Conservation (phyloP, 495 filamentous ascomycete species). For the Talaromyces proteolyticus region DNA sequence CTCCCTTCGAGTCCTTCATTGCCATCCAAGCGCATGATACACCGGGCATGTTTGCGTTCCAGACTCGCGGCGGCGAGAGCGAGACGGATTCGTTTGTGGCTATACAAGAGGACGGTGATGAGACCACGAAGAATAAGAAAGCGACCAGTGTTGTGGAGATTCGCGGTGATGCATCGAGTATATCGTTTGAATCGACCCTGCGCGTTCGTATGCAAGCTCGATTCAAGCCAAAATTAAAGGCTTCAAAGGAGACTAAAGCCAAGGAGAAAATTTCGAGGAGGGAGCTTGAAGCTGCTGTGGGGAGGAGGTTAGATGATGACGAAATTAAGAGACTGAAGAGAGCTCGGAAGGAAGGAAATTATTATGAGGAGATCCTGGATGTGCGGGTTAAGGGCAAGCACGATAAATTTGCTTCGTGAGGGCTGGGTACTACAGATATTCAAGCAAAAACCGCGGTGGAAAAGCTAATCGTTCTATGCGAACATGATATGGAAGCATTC, state of each 20-base stretch:
- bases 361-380: constrained; percentile 83
- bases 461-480: neutral
- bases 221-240: constrained; percentile 79
- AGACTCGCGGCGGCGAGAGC: constrained; percentile 47
- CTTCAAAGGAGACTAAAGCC: constrained; percentile 71
- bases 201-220: constrained; percentile 90
- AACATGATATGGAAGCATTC: neutral
- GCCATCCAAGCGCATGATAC: constrained; percentile 58
- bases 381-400: constrained; percentile 93
- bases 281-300: constrained; percentile 80
- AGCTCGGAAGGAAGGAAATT: constrained; percentile 81
- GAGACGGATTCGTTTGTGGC: constrained; percentile 47
- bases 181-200: constrained; percentile 70
- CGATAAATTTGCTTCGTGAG: constrained; percentile 74
- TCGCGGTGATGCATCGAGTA: constrained; percentile 68
- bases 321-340: constrained; percentile 79
- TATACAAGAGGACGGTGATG: constrained; percentile 30
- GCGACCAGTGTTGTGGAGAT: constrained; percentile 35
- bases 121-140: constrained; percentile 30
- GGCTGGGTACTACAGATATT: neutral
- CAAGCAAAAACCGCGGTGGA: neutral
- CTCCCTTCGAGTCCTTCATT: constrained; percentile 75
- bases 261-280: constrained; percentile 78
- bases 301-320: constrained; percentile 70
- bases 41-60: constrained; percentile 61